A percentile compares a stretch with the other conserved stretches of the same genome.
Evolutionary conservation across 2,329 filamentous ascomycete genomes (phyloP).

Genomic region (Pseudocercospora vitis): DNA sequence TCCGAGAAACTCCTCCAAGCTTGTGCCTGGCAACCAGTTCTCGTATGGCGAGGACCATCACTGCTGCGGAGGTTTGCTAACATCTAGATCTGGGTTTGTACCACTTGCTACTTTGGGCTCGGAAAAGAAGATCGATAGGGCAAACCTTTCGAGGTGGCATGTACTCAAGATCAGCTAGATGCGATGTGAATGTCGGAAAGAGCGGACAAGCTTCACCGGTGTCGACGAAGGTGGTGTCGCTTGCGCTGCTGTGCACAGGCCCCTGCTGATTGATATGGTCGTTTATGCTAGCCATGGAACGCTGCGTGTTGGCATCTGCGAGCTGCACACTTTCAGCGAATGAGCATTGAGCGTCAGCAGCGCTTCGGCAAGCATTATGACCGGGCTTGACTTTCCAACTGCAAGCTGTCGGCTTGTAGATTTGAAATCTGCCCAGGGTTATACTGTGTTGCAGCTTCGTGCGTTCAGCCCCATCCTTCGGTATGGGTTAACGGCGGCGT

Average conservation of each 20-base stretch:
- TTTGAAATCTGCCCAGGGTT: not conserved
- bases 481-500: not conserved
- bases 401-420: not conserved
- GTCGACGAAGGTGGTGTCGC: not conserved
- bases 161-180: not conserved
- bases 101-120: not conserved
- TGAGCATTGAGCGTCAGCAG: not conserved
- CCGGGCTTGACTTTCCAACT: not conserved
- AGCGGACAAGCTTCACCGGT: not conserved
- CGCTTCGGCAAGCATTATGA: not conserved
- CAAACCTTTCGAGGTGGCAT: not conserved
- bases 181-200: not conserved
- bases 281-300: not conserved
- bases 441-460: not conserved
- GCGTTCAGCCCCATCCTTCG: constrained; percentile 1
- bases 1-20: not conserved
- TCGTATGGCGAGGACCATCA: not conserved
- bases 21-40: not conserved
- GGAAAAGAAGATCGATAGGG: not conserved
- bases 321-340: not conserved
- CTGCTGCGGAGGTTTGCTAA: not conserved
- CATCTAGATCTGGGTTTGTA: not conserved
- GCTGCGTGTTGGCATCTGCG: not conserved
- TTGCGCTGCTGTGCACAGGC: not conserved
- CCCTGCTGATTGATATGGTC: not conserved